Conservation (phyloP, 345 rosid genomes). For the Camelina neglecta region DNA sequence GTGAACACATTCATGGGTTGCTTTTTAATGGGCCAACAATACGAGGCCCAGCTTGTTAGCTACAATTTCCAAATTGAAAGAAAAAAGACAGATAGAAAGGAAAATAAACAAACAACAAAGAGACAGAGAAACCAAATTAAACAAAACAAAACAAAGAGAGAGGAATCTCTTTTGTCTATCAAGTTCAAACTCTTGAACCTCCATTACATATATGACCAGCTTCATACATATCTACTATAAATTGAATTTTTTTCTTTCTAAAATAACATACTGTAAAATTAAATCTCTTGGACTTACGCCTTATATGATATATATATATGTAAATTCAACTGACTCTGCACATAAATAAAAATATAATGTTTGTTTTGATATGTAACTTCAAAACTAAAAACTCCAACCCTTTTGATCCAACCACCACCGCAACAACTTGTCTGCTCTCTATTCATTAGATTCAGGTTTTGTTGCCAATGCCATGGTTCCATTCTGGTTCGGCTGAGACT, state of each 20-base stretch:
- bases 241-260: slow-evolving; percentile 27
- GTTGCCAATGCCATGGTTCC: slow-evolving; percentile 45
- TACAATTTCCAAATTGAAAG: neutral
- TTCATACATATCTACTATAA: slow-evolving; percentile 30
- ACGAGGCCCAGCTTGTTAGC: neutral
- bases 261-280: slow-evolving; percentile 26
- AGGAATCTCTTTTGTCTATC: slow-evolving; percentile 17
- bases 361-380: slow-evolving; percentile 21
- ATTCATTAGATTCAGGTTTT: slow-evolving; percentile 64
- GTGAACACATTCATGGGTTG: neutral
- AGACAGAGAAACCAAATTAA: slow-evolving; percentile 19
- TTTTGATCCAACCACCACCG: slow-evolving; percentile 26
- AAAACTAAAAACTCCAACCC: slow-evolving; percentile 15
- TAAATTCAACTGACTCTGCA: slow-evolving; percentile 37
- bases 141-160: slow-evolving; percentile 28
- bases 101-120: neutral
- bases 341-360: slow-evolving; percentile 31
- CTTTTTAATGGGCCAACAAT: slow-evolving; percentile 10
- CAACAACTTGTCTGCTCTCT: slow-evolving; percentile 42
- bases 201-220: slow-evolving; percentile 15
- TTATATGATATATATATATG: slow-evolving; percentile 22
- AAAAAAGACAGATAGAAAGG: neutral
- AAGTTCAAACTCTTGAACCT: slow-evolving; percentile 17
- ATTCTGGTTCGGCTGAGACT: slow-evolving; percentile 52
- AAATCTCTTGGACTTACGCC: slow-evolving; percentile 27